A percentile compares a stretch with the other conserved stretches of the same genome.
Evolutionary conservation across 805 yeast genomes (phyloP).

Genomic region (Isabelozyma gotoi): DNA sequence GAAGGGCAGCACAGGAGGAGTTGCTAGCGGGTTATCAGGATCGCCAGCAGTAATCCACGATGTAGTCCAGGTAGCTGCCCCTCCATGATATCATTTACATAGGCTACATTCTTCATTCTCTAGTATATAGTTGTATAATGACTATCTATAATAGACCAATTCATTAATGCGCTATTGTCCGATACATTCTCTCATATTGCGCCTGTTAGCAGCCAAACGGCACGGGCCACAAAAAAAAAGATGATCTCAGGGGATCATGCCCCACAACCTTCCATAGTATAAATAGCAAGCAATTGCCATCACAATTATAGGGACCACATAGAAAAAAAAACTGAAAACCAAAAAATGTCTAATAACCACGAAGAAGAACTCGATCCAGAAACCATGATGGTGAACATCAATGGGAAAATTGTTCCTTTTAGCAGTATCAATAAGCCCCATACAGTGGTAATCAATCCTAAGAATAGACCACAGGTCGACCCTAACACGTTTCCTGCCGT

Average conservation of each 20-base stretch:
- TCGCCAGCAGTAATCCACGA: conserved; percentile 7
- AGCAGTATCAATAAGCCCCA: conserved; percentile 40
- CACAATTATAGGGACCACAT: background rate
- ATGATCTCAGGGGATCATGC: background rate
- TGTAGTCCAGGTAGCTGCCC: background rate
- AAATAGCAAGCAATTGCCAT: background rate
- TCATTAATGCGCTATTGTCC: too few species aligned
- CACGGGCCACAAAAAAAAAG: background rate
- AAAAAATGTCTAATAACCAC: too few species aligned
- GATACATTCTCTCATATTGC: too few species aligned
- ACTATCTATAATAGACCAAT: too few species aligned
- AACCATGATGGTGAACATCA: conserved; percentile 27
- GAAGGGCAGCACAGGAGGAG: conserved; percentile 41
- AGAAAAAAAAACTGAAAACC: background rate
- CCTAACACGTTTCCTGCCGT: conserved; percentile 29
- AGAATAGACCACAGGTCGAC: conserved; percentile 19
- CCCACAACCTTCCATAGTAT: too few species aligned
- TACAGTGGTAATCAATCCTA: conserved; percentile 25
- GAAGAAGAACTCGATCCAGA: conserved; percentile 16
- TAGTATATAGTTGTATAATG: too few species aligned
- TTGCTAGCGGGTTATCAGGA: conserved; percentile 19
- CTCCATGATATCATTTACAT: background rate
- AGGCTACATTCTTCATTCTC: background rate
- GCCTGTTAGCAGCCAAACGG: background rate
- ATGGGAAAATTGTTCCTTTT: conserved; percentile 39